Evolutionary conservation across 768 basidiomycete species (phyloP).

Genomic region (Phanerochaete carnosa): DNA sequence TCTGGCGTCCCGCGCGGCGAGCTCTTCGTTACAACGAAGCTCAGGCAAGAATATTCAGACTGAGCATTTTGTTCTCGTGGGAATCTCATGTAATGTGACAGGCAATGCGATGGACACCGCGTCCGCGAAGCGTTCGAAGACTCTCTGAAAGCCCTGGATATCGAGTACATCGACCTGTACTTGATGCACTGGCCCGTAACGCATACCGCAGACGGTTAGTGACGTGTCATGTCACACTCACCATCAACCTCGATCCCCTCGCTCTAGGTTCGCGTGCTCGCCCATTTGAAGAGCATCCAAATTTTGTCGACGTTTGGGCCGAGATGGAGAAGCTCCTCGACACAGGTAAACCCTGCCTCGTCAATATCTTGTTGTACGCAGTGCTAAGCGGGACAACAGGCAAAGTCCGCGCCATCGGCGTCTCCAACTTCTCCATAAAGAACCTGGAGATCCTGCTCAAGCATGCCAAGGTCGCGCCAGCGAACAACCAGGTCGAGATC

Average conservation of each 20-base stretch:
- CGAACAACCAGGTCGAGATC: constrained; percentile 65
- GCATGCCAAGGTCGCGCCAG: constrained; percentile 51
- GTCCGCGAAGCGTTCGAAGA: constrained; percentile 28
- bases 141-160: constrained; percentile 25
- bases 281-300: constrained; percentile 13
- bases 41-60: constrained; percentile 28
- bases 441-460: constrained; percentile 36
- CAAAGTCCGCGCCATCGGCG: constrained; percentile 28
- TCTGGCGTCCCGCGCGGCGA: constrained; percentile 41
- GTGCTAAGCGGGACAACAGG: no score
- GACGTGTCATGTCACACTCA: neutral
- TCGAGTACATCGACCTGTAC: constrained; percentile 37
- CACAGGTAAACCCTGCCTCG: no score
- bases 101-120: constrained; percentile 12
- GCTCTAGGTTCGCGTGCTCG: neutral
- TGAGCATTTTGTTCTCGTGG: no score
- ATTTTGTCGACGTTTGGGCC: constrained; percentile 32
- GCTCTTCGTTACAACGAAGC: constrained; percentile 50
- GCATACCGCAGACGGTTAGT: neutral
- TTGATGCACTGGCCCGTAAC: constrained; percentile 34
- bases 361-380: no score
- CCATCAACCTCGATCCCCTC: neutral
- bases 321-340: constrained; percentile 33
- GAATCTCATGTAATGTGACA: neutral
- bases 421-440: constrained; percentile 40